Conservation (phyloP, 2,329 filamentous ascomycete genomes). For the Nectriaceae sp. region DNA sequence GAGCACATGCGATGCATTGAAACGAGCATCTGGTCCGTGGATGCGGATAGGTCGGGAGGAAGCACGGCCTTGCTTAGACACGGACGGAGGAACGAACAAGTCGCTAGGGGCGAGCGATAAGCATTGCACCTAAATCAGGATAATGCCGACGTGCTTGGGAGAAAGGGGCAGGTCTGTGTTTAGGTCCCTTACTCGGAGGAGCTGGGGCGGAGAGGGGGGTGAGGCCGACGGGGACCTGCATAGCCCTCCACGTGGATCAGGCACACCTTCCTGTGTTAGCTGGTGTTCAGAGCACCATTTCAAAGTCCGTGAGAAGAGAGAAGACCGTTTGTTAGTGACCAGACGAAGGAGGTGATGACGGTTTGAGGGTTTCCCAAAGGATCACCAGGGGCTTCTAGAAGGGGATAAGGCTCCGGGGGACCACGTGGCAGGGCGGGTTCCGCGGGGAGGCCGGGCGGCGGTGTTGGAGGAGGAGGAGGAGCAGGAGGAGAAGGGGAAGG, state of each 20-base stretch:
- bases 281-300: too few species aligned
- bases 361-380: too few species aligned
- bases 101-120: background rate
- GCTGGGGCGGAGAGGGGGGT: background rate
- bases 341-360: too few species aligned
- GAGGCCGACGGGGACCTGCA: background rate
- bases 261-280: background rate
- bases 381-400: background rate
- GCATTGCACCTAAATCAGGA: background rate
- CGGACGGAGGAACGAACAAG: too few species aligned
- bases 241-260: background rate
- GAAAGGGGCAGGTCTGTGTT: slow-evolving; percentile 1
- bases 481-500: slow-evolving; percentile 5
- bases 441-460: background rate
- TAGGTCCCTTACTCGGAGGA: too few species aligned
- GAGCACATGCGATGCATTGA: too few species aligned
- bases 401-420: background rate
- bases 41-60: too few species aligned
- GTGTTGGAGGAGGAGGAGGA: background rate
- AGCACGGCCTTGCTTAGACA: too few species aligned
- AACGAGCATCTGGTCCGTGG: too few species aligned
- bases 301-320: too few species aligned
- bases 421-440: background rate
- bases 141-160: background rate
- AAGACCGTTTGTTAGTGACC: too few species aligned